phyloP scores from a whole-genome alignment of 805 yeast genomes.

The Kuraishia hungarica region DNA sequence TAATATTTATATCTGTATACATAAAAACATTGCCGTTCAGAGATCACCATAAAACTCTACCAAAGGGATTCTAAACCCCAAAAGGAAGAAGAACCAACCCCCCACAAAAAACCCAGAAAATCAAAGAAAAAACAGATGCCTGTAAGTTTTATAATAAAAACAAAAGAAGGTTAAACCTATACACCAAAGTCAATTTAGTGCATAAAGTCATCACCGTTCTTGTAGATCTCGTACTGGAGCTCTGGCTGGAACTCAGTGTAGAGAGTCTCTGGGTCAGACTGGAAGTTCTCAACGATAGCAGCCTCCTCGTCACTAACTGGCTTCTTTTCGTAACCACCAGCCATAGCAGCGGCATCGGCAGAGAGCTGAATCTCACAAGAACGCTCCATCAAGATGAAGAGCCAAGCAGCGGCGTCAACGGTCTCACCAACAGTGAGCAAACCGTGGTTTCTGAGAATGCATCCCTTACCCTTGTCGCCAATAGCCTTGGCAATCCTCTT shows the following conservation, averaged over 20 bases:
- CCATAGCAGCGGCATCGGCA: constrained; percentile 42
- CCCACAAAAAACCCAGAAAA: too few relatives aligned
- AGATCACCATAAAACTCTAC: too few relatives aligned
- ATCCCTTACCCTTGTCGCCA: constrained; percentile 43
- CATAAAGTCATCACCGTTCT: not conserved
- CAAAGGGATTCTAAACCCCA: too few relatives aligned
- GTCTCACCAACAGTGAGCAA: constrained; percentile 61
- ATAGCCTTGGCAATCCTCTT: constrained; percentile 48
- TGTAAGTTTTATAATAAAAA: too few relatives aligned
- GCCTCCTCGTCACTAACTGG: constrained; percentile 51
- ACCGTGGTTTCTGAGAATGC: constrained; percentile 68
- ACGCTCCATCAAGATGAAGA: constrained; percentile 55
- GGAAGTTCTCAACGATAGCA: constrained; percentile 49
- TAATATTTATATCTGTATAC: too few relatives aligned
- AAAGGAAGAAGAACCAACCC: too few relatives aligned
- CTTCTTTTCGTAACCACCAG: constrained; percentile 27
- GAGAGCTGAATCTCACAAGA: constrained; percentile 55
- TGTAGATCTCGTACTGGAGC: constrained; percentile 36
- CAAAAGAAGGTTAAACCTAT: too few relatives aligned
- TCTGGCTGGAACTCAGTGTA: constrained; percentile 74
- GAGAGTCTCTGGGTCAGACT: constrained; percentile 58
- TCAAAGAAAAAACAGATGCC: too few relatives aligned
- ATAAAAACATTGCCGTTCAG: too few relatives aligned
- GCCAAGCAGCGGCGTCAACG: constrained; percentile 67
- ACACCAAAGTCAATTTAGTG: too few relatives aligned